Conservation (phyloP, 2,329 filamentous ascomycete genomes). For the Exutisphaerella laricina region DNA sequence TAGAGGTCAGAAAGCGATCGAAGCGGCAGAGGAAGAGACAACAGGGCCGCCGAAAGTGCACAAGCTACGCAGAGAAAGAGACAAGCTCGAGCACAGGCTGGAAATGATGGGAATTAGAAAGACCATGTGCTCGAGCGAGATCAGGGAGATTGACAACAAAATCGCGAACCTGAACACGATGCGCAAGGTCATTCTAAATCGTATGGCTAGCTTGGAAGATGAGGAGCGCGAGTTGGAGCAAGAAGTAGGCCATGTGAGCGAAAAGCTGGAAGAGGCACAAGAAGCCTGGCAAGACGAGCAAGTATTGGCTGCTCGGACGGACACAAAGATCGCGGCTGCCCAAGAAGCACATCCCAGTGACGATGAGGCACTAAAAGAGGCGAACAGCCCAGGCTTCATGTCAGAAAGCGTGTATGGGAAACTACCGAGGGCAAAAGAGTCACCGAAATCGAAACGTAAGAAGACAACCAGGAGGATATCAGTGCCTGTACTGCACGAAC, state of each 20-base stretch:
- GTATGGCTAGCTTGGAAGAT: constrained; percentile 78
- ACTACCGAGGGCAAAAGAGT: constrained; percentile 52
- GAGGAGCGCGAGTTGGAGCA: constrained; percentile 88
- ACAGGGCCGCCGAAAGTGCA: constrained; percentile 62
- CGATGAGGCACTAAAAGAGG: constrained; percentile 39
- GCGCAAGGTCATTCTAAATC: constrained; percentile 84
- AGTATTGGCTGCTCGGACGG: constrained; percentile 39
- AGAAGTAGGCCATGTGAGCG: constrained; percentile 61
- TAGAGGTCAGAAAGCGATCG: constrained; percentile 68
- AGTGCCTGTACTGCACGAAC: constrained; percentile 92
- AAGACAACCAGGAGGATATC: constrained; percentile 65
- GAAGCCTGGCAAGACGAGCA: constrained; percentile 52
- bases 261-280: constrained; percentile 57
- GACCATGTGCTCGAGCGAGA: constrained; percentile 96
- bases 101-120: constrained; percentile 91
- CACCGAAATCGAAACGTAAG: constrained; percentile 46
- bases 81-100: constrained; percentile 72
- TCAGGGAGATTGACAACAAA: constrained; percentile 94
- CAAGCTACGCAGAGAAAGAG: constrained; percentile 73
- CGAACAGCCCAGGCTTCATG: constrained; percentile 68
- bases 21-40: constrained; percentile 51
- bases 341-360: constrained; percentile 39
- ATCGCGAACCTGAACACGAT: constrained; percentile 89
- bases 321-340: constrained; percentile 39
- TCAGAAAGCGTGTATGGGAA: constrained; percentile 97